Evolutionary conservation across 1,139 yeast species (phyloP), one percentile per base, ranked within the genome.

Genomic region (Lipomyces yarrowii): DNA sequence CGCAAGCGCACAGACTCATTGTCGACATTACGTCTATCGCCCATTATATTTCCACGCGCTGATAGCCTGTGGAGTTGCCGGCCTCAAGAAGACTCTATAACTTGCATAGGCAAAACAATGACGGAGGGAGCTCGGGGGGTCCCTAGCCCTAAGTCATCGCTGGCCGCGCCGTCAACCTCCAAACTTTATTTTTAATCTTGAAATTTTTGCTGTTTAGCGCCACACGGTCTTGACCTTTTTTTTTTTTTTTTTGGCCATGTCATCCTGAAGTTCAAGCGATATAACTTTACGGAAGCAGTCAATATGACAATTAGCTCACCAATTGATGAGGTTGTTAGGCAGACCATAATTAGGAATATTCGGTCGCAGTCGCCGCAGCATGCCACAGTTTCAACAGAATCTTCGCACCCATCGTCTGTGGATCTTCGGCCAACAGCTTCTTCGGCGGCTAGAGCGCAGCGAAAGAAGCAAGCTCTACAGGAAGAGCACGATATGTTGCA

Each of bases 391-490:
- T 10, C 10, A 37, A 8, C 37, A 1, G 10, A 3, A n/a, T 42
- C 30, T 26, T 26, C 48, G 8, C 11, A 42, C 8, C 18, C 4
- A 42, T n/a, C 48, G 21, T n/a, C 48, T 18, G 11, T 21, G 8
- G 48, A n/a, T 21, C 48, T 11, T n/a, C 48, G 21, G 8, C 48
- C 48, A 21, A 32, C 30, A 32, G n/a, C 13, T 15, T 32, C 55
- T 13, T 52, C 55, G n/a, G 32, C 30, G 10, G 55, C n/a, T 10
- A 52, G 58, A 8, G 60, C 57, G 7, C 60, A 48, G 48, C 61
- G 54, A 11, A 58, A 64, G 42, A 61, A 57, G 42, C 61, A 51
- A 13, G 46, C 21, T 7, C 51, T 61, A 13, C 67, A 64, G 46
- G 53, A 54, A n/a, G 53, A 57, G 52, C 53, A 64, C 35, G 67